These are phyloP conservation scores for Tylopilus sp. DNA, from an alignment of 768 basidiomycete species.

Conservation along the genomic window DNA sequence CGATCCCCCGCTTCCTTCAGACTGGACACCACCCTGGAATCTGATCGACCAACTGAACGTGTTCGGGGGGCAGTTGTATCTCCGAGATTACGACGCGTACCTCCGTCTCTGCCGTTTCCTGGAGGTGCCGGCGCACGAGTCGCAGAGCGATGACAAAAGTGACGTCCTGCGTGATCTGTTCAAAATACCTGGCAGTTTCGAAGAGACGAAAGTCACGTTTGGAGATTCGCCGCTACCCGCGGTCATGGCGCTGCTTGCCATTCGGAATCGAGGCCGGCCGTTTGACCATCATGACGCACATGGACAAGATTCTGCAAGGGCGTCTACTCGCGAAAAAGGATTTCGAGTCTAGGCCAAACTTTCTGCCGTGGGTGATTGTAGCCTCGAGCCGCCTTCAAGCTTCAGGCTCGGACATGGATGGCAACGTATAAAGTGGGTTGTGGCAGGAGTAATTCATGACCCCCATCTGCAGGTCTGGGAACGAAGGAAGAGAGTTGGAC, in stretches of 20 bases:
- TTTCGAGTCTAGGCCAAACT: too few species aligned
- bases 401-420: too few species aligned
- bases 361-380: too few species aligned
- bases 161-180: neutral
- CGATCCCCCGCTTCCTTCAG: neutral
- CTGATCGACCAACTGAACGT: neutral
- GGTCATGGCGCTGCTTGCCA: neutral
- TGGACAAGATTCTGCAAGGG: neutral
- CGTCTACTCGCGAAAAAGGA: too few species aligned
- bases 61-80: neutral
- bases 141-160: neutral
- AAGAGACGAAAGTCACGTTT: neutral
- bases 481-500: too few species aligned
- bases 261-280: neutral
- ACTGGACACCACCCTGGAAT: neutral
- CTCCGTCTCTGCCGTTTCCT: slow-evolving; percentile 22
- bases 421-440: too few species aligned
- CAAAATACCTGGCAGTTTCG: neutral
- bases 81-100: slow-evolving; percentile 6
- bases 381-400: too few species aligned
- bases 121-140: neutral
- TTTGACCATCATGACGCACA: neutral
- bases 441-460: too few species aligned
- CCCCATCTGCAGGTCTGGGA: too few species aligned
- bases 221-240: neutral